A percentile compares a stretch with the other conserved stretches of the same genome.
These are phyloP conservation scores for Pythium aristosporum DNA, from an alignment of 352 stramenopile genomes.

Conservation along the genomic window DNA sequence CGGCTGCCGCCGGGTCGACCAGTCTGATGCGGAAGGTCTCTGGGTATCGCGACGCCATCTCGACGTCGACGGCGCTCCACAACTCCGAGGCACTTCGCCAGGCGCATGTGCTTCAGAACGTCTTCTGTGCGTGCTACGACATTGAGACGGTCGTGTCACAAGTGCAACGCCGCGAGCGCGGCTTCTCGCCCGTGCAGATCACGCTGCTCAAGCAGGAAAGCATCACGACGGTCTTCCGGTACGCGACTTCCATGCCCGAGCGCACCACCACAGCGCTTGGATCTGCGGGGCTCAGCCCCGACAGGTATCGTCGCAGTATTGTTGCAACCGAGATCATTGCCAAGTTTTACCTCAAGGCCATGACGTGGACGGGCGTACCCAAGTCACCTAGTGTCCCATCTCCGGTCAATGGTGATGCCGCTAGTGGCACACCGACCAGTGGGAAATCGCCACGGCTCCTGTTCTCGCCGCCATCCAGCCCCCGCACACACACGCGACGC, in stretches of 20 bases:
- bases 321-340: conserved; percentile 76
- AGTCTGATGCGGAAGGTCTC: conserved; percentile 38
- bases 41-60: conserved; percentile 50
- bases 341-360: conserved; percentile 69
- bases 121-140: conserved; percentile 81
- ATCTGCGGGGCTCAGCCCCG: conserved; percentile 23
- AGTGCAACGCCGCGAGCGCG: conserved; percentile 57
- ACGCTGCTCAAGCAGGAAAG: conserved; percentile 60
- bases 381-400: conserved; percentile 27
- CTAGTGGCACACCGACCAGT: background rate
- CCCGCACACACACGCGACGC: conserved; percentile 8
- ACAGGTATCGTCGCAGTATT: conserved; percentile 55
- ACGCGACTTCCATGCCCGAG: conserved; percentile 40
- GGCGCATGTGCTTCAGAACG: conserved; percentile 56
- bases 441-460: conserved; percentile 11
- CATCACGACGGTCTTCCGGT: conserved; percentile 64
- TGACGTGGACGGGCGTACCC: conserved; percentile 66
- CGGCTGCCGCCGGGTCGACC: conserved; percentile 14
- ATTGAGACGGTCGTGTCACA: conserved; percentile 61
- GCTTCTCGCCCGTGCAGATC: conserved; percentile 63
- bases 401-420: conserved; percentile 6
- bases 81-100: conserved; percentile 69
- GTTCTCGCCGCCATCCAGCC: conserved; percentile 22
- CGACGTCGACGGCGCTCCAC: conserved; percentile 68
- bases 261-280: conserved; percentile 7